Conservation (phyloP, 1,284 basidiomycete genomes). For the Mycosarcoma maydis region DNA sequence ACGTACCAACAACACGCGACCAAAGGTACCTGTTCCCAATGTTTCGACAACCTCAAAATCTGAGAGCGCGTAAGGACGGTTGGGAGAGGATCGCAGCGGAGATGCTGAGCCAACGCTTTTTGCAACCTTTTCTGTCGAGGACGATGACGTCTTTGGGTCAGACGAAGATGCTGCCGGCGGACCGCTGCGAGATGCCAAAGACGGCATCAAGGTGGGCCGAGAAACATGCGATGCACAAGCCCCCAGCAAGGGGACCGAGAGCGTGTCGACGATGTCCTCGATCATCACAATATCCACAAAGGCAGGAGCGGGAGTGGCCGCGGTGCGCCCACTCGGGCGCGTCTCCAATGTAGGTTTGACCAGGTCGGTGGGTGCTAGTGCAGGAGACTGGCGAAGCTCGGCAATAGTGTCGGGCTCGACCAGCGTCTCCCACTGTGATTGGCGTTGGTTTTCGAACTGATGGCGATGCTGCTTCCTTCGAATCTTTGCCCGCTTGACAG, state of each 20-base stretch:
- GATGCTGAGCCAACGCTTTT: no score
- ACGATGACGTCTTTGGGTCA: slow-evolving; percentile 1
- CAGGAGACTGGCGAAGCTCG: background rate
- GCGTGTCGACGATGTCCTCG: slow-evolving; percentile 3
- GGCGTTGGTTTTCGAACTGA: background rate
- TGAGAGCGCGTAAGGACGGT: slow-evolving; percentile 17
- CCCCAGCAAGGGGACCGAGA: background rate
- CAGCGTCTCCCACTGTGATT: background rate
- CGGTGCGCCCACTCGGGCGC: no score
- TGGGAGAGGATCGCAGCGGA: background rate
- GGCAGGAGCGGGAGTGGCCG: background rate
- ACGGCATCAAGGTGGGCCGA: background rate
- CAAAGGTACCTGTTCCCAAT: slow-evolving; percentile 60
- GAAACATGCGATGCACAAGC: background rate
- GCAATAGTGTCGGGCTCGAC: background rate
- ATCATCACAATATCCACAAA: slow-evolving; percentile 13
- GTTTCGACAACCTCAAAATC: slow-evolving; percentile 55
- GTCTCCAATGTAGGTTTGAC: no score
- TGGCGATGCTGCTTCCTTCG: slow-evolving; percentile 4
- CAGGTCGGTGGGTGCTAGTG: no score
- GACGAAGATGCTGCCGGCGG: slow-evolving; percentile 1
- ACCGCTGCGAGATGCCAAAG: background rate
- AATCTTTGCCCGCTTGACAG: slow-evolving; percentile 23
- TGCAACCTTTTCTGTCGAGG: background rate
- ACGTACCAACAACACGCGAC: slow-evolving; percentile 56